Conservation (phyloP, 2,329 filamentous ascomycete genomes). For the Talaromyces piceae region DNA sequence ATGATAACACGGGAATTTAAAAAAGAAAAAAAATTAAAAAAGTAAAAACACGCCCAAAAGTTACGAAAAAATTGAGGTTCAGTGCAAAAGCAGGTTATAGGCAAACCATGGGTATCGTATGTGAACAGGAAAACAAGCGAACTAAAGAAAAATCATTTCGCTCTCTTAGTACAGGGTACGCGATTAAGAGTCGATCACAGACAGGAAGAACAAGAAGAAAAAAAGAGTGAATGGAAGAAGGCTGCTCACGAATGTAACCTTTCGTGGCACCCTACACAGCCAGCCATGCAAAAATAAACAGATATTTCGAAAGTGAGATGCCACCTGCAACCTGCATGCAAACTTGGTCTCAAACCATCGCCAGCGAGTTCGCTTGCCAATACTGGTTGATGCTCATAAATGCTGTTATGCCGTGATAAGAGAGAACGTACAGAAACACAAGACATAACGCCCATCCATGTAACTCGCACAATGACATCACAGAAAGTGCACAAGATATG, state of each 20-base stretch:
- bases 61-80: background rate
- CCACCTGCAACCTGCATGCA: background rate
- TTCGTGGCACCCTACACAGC: conserved; percentile 11
- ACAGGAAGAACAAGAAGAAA: conserved; percentile 9
- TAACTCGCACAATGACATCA: conserved; percentile 1
- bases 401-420: conserved; percentile 9
- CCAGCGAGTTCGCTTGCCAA: conserved; percentile 1
- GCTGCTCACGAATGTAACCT: conserved; percentile 1
- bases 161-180: background rate
- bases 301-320: background rate
- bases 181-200: conserved; percentile 6
- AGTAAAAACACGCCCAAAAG: background rate
- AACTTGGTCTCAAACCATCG: conserved; percentile 1
- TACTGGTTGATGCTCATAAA: conserved; percentile 10
- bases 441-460: conserved; percentile 14
- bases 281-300: conserved; percentile 9
- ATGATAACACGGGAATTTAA: background rate
- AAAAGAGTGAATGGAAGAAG: background rate
- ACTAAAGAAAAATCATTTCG: too few relatives aligned
- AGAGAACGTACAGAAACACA: background rate
- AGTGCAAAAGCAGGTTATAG: background rate
- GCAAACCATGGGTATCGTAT: conserved; percentile 1
- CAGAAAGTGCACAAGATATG: conserved; percentile 1
- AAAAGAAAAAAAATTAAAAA: background rate
- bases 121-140: background rate